Conservation (phyloP, 164 flowering plant genomes). For the Brasenia schreberi region DNA sequence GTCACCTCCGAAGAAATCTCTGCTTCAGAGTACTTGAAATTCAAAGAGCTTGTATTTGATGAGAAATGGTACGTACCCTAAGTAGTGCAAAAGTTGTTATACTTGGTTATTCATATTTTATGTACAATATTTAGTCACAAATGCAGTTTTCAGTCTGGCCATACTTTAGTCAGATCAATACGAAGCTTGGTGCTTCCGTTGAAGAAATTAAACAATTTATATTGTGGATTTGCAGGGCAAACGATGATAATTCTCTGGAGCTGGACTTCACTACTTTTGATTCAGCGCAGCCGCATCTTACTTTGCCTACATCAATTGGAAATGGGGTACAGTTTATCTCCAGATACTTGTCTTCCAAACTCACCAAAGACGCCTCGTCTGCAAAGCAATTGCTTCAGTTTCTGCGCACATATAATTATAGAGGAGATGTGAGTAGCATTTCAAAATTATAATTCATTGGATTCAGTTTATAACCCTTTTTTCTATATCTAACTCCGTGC, state of each 20-base stretch:
- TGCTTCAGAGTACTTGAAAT: constrained; percentile 58
- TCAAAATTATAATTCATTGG: neutral
- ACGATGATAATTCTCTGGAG: constrained; percentile 75
- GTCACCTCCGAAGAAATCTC: constrained; percentile 48
- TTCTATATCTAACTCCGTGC: too few species aligned
- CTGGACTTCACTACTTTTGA: constrained; percentile 80
- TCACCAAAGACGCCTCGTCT: constrained; percentile 17
- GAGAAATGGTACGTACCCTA: constrained; percentile 45
- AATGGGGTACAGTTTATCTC: constrained; percentile 50
- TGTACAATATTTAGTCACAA: neutral
- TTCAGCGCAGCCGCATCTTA: constrained; percentile 35
- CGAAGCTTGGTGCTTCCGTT: too few species aligned
- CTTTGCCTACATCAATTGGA: constrained; percentile 73
- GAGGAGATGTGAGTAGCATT: constrained; percentile 48
- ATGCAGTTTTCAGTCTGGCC: too few species aligned
- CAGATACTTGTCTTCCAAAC: constrained; percentile 47
- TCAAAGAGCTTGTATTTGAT: constrained; percentile 60
- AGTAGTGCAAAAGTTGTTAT: neutral
- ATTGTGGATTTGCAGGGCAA: constrained; percentile 49
- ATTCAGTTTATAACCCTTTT: neutral
- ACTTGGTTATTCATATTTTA: too few species aligned
- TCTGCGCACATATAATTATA: constrained; percentile 38
- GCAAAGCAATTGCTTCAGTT: constrained; percentile 50
- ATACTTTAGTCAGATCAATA: too few species aligned
- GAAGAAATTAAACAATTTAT: neutral